Conservation (phyloP, 164 flowering plant species). For the Amborella trichopoda region DNA sequence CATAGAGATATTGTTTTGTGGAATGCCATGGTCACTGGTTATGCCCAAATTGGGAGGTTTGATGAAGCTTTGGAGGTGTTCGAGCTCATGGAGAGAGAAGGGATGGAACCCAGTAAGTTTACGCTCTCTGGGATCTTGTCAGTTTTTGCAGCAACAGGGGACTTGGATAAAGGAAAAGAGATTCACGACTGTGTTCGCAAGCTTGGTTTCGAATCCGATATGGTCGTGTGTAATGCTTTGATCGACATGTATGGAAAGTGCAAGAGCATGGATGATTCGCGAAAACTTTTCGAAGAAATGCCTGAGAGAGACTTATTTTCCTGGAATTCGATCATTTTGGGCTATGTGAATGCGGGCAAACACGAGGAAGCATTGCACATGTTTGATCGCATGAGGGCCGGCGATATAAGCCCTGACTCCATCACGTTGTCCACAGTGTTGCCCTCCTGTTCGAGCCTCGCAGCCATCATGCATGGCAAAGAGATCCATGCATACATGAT, state of each 20-base stretch:
- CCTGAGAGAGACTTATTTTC: slow-evolving; percentile 36
- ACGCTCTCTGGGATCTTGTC: slow-evolving; percentile 52
- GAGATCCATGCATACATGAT: slow-evolving; percentile 57
- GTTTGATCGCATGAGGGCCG: slow-evolving; percentile 33
- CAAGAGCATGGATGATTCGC: slow-evolving; percentile 26
- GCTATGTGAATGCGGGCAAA: slow-evolving; percentile 42
- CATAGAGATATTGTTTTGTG: slow-evolving; percentile 50
- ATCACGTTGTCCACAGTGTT: slow-evolving; percentile 44
- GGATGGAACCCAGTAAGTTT: slow-evolving; percentile 30
- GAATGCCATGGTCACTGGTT: slow-evolving; percentile 66
- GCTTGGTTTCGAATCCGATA: slow-evolving; percentile 30
- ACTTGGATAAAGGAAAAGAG: slow-evolving; percentile 27
- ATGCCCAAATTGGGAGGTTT: slow-evolving; percentile 34
- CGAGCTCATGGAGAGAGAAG: slow-evolving; percentile 26
- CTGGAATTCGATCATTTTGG: slow-evolving; percentile 61
- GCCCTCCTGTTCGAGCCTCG: slow-evolving; percentile 51
- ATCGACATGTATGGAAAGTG: slow-evolving; percentile 75
- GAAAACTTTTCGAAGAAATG: slow-evolving; percentile 31
- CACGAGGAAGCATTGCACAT: slow-evolving; percentile 34
- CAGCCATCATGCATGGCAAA: slow-evolving; percentile 56
- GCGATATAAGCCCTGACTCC: slow-evolving; percentile 38
- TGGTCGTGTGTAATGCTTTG: slow-evolving; percentile 40
- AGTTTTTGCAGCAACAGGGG: slow-evolving; percentile 22
- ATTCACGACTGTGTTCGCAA: slow-evolving; percentile 44
- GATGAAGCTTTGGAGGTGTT: slow-evolving; percentile 31